Evolutionary conservation across 2,329 filamentous ascomycete species (phyloP), one percentile per base, ranked within the genome.

Genomic region (Cladophialophora bantiana): DNA sequence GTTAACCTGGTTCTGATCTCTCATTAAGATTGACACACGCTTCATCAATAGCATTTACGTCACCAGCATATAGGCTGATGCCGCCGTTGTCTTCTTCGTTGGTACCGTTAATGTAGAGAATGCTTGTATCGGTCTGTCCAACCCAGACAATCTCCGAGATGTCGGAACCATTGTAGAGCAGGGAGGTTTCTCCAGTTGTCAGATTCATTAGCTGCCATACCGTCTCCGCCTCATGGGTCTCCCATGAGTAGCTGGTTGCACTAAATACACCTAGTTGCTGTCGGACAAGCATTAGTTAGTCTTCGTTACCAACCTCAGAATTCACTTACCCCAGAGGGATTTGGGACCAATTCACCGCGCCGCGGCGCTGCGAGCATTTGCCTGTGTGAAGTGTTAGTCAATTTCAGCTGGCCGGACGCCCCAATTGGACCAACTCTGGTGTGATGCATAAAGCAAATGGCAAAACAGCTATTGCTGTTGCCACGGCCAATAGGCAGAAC

Each of bases 71-170:
- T 32, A 81, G 68, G 52, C 79, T 78, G 34, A 77, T 71, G 40
- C 79, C 79, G 9, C 79, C 79, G 13, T 78, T 75, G 4, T 77
- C 76, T 9, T 79, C 74, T 1, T 78, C 73, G 64, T 80, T 80
- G 45, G 79, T 79, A 62, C 74, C 72, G 67, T 81, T 81, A 86
- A 89, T 80, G 70, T 82, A 90, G 74, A 82, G 84, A 78, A 88
- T 77, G 52, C 87, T 77, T 60, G 85, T 85, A 40, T 85, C 84
- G n/a, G 38, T 61, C 50, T 91, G 87, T 42, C 87, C 86, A 38
- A 97, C 81, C 93, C 93, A 97, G 55, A 87, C 85, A 9, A 92
- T 87, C 75, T 94, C 91, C 64, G 85, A 88, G 59, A 89, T 88
- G 64, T 84, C 83, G 31, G 83, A 75, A 69, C 91, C 87, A 60